Conservation (phyloP, 2,329 filamentous ascomycete genomes). For the Arachnopeziza araneosa region DNA sequence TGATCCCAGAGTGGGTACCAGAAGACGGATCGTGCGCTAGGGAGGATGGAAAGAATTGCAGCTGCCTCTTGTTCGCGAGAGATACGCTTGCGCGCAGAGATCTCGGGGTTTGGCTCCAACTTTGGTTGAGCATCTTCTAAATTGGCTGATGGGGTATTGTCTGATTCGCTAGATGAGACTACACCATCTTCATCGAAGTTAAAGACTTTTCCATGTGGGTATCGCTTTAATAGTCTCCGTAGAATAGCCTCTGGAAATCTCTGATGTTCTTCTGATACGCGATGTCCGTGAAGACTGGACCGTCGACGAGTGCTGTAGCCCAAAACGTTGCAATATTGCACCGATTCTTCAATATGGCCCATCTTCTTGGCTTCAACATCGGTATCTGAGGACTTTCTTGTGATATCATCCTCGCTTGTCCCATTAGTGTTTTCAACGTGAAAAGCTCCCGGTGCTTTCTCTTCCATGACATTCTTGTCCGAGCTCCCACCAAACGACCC, state of each 20-base stretch:
- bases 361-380: constrained; percentile 8
- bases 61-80: constrained; percentile 25
- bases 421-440: constrained; percentile 11
- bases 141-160: constrained; percentile 9
- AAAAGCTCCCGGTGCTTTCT: constrained; percentile 25
- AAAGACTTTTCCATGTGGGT: constrained; percentile 30
- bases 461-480: constrained; percentile 17
- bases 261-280: constrained; percentile 15
- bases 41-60: constrained; percentile 34
- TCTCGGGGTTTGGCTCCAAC: background rate
- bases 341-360: constrained; percentile 1
- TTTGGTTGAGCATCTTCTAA: constrained; percentile 4
- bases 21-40: constrained; percentile 40
- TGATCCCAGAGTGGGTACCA: constrained; percentile 45
- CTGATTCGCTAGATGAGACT: constrained; percentile 23
- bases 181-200: constrained; percentile 28
- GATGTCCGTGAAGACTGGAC: constrained; percentile 25
- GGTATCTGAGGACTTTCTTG: constrained; percentile 11
- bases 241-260: constrained; percentile 23
- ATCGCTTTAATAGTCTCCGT: constrained; percentile 26
- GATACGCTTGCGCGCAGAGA: background rate
- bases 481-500: constrained; percentile 25
- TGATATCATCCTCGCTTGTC: constrained; percentile 26
- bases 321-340: constrained; percentile 25
- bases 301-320: constrained; percentile 26